Conservation (phyloP, 495 filamentous ascomycete species). For the Lindgomyces ingoldianus region DNA sequence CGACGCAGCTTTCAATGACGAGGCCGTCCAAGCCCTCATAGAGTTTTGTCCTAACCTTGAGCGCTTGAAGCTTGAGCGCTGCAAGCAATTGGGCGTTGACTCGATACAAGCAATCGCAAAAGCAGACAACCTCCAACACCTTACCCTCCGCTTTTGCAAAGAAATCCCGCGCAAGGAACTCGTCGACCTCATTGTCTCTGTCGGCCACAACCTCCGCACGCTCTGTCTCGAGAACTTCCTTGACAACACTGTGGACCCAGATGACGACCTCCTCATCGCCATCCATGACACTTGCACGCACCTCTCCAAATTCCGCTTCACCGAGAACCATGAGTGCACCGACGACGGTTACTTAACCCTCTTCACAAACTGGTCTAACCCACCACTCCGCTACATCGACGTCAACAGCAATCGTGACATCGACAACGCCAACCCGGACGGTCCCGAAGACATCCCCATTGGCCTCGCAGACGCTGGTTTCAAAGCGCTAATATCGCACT, state of each 20-base stretch:
- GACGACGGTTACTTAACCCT: conserved; percentile 68
- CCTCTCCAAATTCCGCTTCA: conserved; percentile 76
- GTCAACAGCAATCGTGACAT: conserved; percentile 72
- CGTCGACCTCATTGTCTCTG: conserved; percentile 56
- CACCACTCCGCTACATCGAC: conserved; percentile 65
- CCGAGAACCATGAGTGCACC: conserved; percentile 69
- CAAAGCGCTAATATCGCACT: conserved; percentile 80
- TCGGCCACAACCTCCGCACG: conserved; percentile 66
- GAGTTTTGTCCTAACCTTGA: conserved; percentile 62
- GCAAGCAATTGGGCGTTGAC: conserved; percentile 53
- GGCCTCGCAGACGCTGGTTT: conserved; percentile 77
- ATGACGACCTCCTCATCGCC: conserved; percentile 46
- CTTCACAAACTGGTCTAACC: conserved; percentile 77
- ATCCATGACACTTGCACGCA: conserved; percentile 67
- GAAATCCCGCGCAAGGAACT: conserved; percentile 59
- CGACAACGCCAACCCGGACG: conserved; percentile 67
- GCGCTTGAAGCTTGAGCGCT: conserved; percentile 70
- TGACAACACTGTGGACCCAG: conserved; percentile 42
- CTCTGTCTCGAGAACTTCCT: conserved; percentile 64
- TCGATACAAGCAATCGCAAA: conserved; percentile 56
- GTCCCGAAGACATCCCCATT: conserved; percentile 54
- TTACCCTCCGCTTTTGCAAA: conserved; percentile 66
- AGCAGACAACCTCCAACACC: conserved; percentile 63
- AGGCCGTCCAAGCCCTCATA: conserved; percentile 59
- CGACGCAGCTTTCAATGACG: conserved; percentile 71